Evolutionary conservation across 192 early-diverging fungal genomes (phyloP), one percentile per base, ranked within the genome.

Genomic region (Coemansia sp.): DNA sequence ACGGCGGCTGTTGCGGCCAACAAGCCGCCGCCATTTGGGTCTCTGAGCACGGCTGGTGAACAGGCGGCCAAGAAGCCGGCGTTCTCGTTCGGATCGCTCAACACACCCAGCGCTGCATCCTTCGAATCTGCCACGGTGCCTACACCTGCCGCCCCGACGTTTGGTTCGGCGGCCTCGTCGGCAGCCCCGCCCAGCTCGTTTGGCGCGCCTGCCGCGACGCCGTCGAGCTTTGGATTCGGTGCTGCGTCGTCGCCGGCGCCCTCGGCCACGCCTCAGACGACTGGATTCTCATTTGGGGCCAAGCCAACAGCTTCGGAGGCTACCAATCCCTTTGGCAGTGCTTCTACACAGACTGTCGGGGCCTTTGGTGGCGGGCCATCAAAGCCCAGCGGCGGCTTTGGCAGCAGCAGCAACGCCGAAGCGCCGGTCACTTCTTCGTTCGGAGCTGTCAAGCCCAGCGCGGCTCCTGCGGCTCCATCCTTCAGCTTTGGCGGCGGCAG

Each of bases 101-200:
- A 62, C 46, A 70, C 67, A 22, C 67, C 67, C 17, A 54, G 55
- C 25, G 67, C 67, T n/a, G 55, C 67, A n/a, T 55, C 60, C 3
- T 70, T 71, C 18, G 56, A 64, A 35, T 29, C 61, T 3, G 34
- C 67, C 7, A 53, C 46, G 14, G 52, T 64, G 18, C 44, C 61
- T 4, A 71, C 61, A 8, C 67, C 67, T 0, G 60, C 67, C 1
- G 55, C 23, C 5, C 43, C 63, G 7, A 53, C 58, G 21, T 73
- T 73, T 38, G 44, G 53, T 16, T n/a, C n/a, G n/a, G 41, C 50
- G 5, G 22, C 56, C 5, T 38, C 44, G 0, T 28, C 55, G 0
- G 22, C 38, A 7, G 26, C 58, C 19, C 22, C 64, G 4, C 27
- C 37, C 2, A 34, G 51, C 7, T 50, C 61, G 21, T 71, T 71